Base-by-base conservation (phyloP, 2,329 filamentous ascomycete species). In the Berkeleyomyces rouxiae region DNA sequence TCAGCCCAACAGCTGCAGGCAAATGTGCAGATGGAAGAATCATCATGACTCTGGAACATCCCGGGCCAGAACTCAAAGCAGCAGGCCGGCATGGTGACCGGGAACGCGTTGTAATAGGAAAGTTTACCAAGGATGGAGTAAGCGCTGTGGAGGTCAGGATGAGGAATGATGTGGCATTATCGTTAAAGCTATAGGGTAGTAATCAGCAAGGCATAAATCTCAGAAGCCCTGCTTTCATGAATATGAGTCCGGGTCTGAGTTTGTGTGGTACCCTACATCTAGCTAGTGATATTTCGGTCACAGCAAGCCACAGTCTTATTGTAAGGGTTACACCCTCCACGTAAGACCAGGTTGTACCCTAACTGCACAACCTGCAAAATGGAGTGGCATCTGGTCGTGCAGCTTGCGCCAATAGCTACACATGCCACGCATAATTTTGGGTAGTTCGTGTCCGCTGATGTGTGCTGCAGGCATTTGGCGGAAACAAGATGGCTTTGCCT, bases 21-120 rank as follows among this genome's bases (percentile, higher is more conserved):
- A 67, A 78, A 63, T 71, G 76, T 55, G 71, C 72, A 57, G 79
- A 80, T 63, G 74, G 74, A 9, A 73, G 79, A 60, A 68, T 75
- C 9, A 78, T 85, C 2, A 68, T 86, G 46, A 79, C 73, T 0
- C 69, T 87, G n/a, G 80, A 83, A 61, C 77, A 76, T 67, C 80
- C 82, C 0, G 82, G 82, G 0, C 74, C 72, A 3, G 83, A 85
- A 70, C 71, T 85, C 43, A 73, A 72, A 67, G 76, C 68, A 0
- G 74, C 69, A 2, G 75, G 70, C 2, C 73, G 79, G 59, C 77
- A 76, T 0, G 84, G 84, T 0, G 84, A 86, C 66, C 75, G 72
- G 70, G 77, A 83, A 67, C 75, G 77, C n/a, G 81, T 85, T 6
- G 78, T 85, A 13, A 66, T 86, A 39, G 63, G 36, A 5, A 39